phyloP scores from a whole-genome alignment of 2,329 filamentous ascomycete species.

The Clonostachys solani region DNA sequence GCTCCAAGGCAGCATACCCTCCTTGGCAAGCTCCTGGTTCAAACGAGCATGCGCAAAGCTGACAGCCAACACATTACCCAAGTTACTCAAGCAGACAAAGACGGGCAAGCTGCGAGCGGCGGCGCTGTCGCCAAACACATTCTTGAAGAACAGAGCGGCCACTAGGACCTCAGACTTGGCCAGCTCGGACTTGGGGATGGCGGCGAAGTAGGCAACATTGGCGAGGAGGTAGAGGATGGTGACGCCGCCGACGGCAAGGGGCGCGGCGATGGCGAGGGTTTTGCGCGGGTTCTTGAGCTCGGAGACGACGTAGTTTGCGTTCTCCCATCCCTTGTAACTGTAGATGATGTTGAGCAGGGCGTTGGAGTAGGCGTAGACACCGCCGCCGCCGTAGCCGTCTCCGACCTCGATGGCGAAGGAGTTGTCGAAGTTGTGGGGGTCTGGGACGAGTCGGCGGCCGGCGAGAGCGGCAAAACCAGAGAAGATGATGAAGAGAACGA shows the following conservation, averaged over 20 bases:
- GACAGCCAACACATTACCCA: conserved; percentile 59
- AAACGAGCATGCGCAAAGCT: conserved; percentile 55
- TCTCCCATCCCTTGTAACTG: conserved; percentile 61
- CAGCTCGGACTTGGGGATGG: conserved; percentile 53
- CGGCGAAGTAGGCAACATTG: conserved; percentile 63
- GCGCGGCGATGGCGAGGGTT: conserved; percentile 51
- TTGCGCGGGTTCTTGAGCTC: conserved; percentile 51
- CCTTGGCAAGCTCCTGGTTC: conserved; percentile 65
- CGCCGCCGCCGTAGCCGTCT: conserved; percentile 39
- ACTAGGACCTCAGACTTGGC: conserved; percentile 56
- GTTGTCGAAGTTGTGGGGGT: conserved; percentile 54
- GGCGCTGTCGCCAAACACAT: conserved; percentile 54
- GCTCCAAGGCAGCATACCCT: conserved; percentile 63
- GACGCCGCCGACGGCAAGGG: conserved; percentile 52
- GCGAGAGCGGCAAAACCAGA: conserved; percentile 54
- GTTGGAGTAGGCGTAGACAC: conserved; percentile 49
- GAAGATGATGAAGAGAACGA: conserved; percentile 57
- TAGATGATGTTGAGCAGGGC: conserved; percentile 56
- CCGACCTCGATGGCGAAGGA: conserved; percentile 42
- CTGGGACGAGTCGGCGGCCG: conserved; percentile 38
- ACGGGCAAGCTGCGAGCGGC: conserved; percentile 42
- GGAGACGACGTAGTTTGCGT: conserved; percentile 57
- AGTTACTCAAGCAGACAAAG: conserved; percentile 56
- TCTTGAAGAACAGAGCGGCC: conserved; percentile 56
- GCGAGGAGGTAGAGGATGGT: conserved; percentile 59